Conservation (phyloP, 2,329 filamentous ascomycete species). For the Neonectria ditissima region DNA sequence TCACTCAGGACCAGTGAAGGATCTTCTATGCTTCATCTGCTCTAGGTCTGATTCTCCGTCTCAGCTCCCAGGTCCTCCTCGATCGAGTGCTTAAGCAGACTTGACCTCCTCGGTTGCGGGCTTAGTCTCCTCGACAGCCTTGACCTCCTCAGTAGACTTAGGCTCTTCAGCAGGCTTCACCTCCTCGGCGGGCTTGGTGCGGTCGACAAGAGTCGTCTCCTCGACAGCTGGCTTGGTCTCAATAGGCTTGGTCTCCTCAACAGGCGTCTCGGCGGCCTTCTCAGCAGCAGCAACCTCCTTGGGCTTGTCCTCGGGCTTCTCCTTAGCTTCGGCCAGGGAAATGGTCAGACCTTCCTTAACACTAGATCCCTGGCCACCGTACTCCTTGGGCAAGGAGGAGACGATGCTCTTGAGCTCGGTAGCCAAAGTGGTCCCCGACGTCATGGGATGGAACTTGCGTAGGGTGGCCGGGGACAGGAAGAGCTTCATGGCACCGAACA, state of each 20-base stretch:
- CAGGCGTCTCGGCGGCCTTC: constrained; percentile 37
- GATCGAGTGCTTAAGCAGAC: constrained; percentile 12
- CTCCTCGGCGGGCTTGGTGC: constrained; percentile 25
- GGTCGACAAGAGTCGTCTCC: constrained; percentile 15
- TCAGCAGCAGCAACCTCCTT: constrained; percentile 29
- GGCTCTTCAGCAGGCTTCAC: constrained; percentile 2
- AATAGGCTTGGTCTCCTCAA: constrained; percentile 31
- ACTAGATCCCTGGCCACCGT: constrained; percentile 77
- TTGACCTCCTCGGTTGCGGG: constrained; percentile 11
- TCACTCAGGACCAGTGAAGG: background rate
- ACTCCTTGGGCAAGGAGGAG: constrained; percentile 76
- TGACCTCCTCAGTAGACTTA: constrained; percentile 14
- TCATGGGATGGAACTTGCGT: constrained; percentile 83
- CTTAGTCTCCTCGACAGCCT: constrained; percentile 15
- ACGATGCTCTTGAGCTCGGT: constrained; percentile 70
- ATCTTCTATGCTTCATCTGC: background rate
- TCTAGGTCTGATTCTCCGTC: background rate
- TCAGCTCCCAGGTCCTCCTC: background rate
- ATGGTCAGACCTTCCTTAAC: constrained; percentile 54
- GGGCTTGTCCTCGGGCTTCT: constrained; percentile 24
- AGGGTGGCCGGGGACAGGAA: constrained; percentile 79
- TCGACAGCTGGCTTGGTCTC: constrained; percentile 21
- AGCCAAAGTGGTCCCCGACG: constrained; percentile 77
- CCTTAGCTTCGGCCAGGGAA: constrained; percentile 36
- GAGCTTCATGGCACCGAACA: constrained; percentile 80